A percentile compares a stretch with the other conserved stretches of the same genome.
phyloP scores from a whole-genome alignment of 352 stramenopile species.

The Phytophthora fragariaefolia region DNA sequence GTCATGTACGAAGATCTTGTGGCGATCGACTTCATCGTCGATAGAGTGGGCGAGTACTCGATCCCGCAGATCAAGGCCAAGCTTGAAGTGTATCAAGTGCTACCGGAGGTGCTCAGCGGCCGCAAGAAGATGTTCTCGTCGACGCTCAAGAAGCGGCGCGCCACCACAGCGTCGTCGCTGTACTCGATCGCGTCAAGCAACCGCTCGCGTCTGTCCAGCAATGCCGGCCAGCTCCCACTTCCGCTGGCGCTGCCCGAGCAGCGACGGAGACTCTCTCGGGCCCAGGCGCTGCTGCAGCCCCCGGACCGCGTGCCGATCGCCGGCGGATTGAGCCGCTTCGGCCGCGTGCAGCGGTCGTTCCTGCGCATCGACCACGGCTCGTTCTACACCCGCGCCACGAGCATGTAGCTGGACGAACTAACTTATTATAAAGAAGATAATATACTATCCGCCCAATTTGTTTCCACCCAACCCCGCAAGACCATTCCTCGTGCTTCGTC shows the following conservation, averaged over 20 bases:
- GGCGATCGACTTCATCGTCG: constrained; percentile 50
- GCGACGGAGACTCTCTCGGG: constrained; percentile 36
- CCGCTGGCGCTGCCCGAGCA: constrained; percentile 35
- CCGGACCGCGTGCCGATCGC: constrained; percentile 21
- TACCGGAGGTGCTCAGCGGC: constrained; percentile 47
- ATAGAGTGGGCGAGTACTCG: constrained; percentile 51
- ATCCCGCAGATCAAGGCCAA: constrained; percentile 54
- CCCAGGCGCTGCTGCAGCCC: constrained; percentile 22
- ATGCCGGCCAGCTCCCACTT: constrained; percentile 31
- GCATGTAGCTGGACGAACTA: constrained; percentile 40
- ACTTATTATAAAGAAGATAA: constrained; percentile 41
- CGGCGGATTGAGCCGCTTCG: constrained; percentile 39
- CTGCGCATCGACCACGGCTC: constrained; percentile 48
- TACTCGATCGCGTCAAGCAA: constrained; percentile 53
- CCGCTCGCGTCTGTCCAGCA: constrained; percentile 43
- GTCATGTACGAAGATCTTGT: constrained; percentile 55
- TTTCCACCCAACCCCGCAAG: neutral
- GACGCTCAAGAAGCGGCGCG: constrained; percentile 48
- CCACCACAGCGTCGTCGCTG: constrained; percentile 46
- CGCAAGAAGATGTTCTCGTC: constrained; percentile 59
- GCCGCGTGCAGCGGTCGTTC: constrained; percentile 42
- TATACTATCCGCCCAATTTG: constrained; percentile 8
- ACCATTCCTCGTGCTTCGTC: no score
- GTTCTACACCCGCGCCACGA: constrained; percentile 50
- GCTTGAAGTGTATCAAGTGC: constrained; percentile 58